These are phyloP conservation scores for Penicillium hesseltinei DNA, from an alignment of 2,329 filamentous ascomycete genomes.

Conservation along the genomic window DNA sequence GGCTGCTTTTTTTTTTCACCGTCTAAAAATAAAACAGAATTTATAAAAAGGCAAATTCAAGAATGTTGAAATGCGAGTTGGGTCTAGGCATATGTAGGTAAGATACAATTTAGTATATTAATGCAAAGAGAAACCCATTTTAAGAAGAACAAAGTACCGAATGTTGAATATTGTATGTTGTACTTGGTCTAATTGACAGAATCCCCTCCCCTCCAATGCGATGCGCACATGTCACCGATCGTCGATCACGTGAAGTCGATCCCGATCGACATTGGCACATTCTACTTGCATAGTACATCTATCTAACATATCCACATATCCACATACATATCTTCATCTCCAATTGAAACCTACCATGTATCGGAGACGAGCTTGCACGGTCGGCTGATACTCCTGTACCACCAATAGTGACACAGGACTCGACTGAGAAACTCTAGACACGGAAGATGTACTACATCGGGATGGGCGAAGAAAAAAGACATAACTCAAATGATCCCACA, in stretches of 20 bases:
- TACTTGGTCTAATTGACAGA: too few species aligned
- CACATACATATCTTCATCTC: background rate
- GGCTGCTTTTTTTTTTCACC: background rate
- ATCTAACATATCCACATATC: too few species aligned
- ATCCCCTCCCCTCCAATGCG: background rate
- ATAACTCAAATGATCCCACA: background rate
- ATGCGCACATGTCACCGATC: background rate
- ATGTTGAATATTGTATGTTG: too few species aligned
- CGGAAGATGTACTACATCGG: constrained; percentile 2
- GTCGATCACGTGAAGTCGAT: background rate
- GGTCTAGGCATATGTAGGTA: background rate
- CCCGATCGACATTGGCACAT: background rate
- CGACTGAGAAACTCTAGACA: constrained; percentile 1
- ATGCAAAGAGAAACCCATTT: background rate
- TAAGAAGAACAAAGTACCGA: background rate
- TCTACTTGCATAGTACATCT: background rate
- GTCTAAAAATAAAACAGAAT: constrained; percentile 6
- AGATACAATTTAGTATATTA: background rate
- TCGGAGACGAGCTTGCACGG: background rate
- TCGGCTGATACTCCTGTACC: background rate
- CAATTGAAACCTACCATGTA: background rate
- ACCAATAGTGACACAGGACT: constrained; percentile 14
- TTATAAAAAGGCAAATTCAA: background rate
- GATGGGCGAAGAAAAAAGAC: background rate
- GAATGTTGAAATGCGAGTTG: background rate